Base-by-base conservation (phyloP, 441 rosid species). In the Erysimum pusillum region DNA sequence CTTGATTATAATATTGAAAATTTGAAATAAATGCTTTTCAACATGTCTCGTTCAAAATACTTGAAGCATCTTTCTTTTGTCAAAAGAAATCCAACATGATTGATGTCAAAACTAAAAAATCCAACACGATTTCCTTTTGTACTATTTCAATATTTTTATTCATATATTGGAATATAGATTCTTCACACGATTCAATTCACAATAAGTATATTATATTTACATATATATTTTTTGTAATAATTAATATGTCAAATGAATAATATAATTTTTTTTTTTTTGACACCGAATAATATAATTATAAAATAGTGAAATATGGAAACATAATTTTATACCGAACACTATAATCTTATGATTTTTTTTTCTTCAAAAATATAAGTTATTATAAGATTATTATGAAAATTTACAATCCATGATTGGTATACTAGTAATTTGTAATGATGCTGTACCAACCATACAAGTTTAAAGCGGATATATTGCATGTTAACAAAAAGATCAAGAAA, bases 1-100 rank as follows among this genome's bases (percentile, higher is more conserved):
- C 28, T 45, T 67, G 4, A 38, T 36, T 67, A 64, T 54, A n/a
- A 35, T 22, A 57, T n/a, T n/a, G n/a, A n/a, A n/a, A n/a, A n/a
- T n/a, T 56, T 57, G 2, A 9, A 56, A 25, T 32, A 2, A 11
- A 45, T 41, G 25, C 14, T 32, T 72, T 65, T 65, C 66, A 45
- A 45, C 49, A 41, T 56, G 31, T 39, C 4, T 63, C 0, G 44
- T 70, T 70, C 9, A 44, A 9, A 6, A 36, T 10, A 46, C 5
- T 12, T 18, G n/a, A 4, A 72, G 32, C 60, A n/a, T n/a, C n/a
- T n/a, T n/a, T n/a, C n/a, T n/a, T n/a, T n/a, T n/a, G n/a, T n/a
- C n/a, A n/a, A n/a, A n/a, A 56, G 35, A 2, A 38, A 22, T 35
- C 59, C 59, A 66, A 5, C 42, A 36, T 57, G 52, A 17, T 61